These are phyloP conservation scores for Lepiota brunneoincarnata DNA, from an alignment of 768 basidiomycete species.

Conservation along the genomic window DNA sequence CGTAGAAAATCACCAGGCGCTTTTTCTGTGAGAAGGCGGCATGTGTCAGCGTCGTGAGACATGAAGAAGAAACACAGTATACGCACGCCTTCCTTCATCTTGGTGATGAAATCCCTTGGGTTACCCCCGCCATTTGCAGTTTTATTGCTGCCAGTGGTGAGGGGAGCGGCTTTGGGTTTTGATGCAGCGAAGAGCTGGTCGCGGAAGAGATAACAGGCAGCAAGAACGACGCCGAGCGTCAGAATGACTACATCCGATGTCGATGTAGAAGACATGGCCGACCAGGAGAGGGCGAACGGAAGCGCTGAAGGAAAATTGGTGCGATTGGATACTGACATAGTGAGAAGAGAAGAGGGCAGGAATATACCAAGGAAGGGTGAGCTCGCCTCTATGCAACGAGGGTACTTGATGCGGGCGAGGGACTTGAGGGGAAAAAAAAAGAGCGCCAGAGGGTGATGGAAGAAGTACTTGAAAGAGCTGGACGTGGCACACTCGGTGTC, in stretches of 20 bases:
- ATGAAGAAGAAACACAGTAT: neutral
- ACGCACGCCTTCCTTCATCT: constrained; percentile 92
- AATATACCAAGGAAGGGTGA: constrained; percentile 25
- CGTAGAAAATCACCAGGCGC: constrained; percentile 95
- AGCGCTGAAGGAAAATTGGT: constrained; percentile 39
- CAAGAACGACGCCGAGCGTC: constrained; percentile 69
- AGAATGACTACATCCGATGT: constrained; percentile 75
- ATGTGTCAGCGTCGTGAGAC: constrained; percentile 10
- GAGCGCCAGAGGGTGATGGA: constrained; percentile 17
- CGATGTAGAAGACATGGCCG: constrained; percentile 56
- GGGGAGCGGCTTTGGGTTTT: constrained; percentile 55
- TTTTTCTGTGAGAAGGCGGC: constrained; percentile 67
- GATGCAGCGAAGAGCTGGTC: constrained; percentile 74
- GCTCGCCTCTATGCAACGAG: constrained; percentile 19
- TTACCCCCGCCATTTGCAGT: constrained; percentile 71
- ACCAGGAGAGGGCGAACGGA: constrained; percentile 27
- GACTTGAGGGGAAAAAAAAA: constrained; percentile 17
- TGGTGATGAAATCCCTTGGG: constrained; percentile 90
- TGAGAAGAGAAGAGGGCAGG: constrained; percentile 17
- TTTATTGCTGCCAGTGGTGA: constrained; percentile 32
- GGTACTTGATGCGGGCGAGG: constrained; percentile 12
- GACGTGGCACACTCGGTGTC: constrained; percentile 15
- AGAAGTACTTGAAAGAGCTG: constrained; percentile 16
- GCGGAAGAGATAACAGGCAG: constrained; percentile 78
- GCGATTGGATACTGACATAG: constrained; percentile 33